These are phyloP conservation scores for Oxytropis ochrocephala DNA, from an alignment of 306 rosid species.

Conservation along the genomic window DNA sequence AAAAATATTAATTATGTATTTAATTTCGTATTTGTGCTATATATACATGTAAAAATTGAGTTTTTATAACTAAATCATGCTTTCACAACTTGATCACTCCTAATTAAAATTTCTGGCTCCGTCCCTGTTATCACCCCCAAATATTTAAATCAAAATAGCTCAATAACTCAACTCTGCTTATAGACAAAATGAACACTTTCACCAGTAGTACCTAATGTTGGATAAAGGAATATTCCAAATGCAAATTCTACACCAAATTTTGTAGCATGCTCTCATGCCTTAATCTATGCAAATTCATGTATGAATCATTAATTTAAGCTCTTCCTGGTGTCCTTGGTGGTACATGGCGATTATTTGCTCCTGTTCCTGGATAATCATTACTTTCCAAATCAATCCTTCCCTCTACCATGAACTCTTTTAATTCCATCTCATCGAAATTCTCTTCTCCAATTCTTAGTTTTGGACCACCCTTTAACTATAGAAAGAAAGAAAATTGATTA, in stretches of 20 bases:
- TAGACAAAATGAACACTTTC: background rate
- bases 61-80: too few species aligned
- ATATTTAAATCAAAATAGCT: background rate
- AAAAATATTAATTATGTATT: too few species aligned
- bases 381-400: conserved; percentile 47
- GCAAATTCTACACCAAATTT: background rate
- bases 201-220: background rate
- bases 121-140: background rate
- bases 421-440: conserved; percentile 17
- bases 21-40: too few species aligned
- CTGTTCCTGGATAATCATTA: conserved; percentile 56
- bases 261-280: background rate
- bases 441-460: conserved; percentile 19
- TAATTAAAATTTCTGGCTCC: too few species aligned
- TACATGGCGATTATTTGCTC: conserved; percentile 56
- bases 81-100: too few species aligned
- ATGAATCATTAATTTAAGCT: background rate
- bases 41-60: too few species aligned
- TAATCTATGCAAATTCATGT: conserved; percentile 3
- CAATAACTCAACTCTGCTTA: background rate
- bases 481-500: background rate
- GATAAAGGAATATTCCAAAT: conserved; percentile 18
- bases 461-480: conserved; percentile 19
- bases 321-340: conserved; percentile 55
- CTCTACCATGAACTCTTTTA: conserved; percentile 25